phyloP scores from a whole-genome alignment of 2,329 filamentous ascomycete genomes.

The Botrytis porri region DNA sequence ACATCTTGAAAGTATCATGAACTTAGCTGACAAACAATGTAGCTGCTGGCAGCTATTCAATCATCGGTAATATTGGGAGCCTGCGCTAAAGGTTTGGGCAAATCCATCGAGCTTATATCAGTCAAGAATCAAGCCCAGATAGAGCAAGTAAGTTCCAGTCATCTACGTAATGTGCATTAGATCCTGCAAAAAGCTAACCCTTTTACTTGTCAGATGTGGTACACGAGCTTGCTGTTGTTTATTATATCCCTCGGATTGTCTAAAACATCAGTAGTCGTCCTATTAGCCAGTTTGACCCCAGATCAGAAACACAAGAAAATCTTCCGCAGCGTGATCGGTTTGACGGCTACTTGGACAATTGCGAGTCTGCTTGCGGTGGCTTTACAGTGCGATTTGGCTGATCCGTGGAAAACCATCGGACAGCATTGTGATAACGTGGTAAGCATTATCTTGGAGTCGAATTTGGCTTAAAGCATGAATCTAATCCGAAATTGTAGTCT shows the following conservation, averaged over 20 bases:
- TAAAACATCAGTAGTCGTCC: conserved; percentile 43
- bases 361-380: conserved; percentile 43
- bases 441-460: neutral
- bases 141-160: conserved; percentile 20
- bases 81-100: conserved; percentile 22
- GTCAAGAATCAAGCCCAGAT: conserved; percentile 14
- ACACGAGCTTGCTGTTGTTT: conserved; percentile 43
- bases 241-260: conserved; percentile 44
- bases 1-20: neutral
- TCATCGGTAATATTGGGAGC: conserved; percentile 21
- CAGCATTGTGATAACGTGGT: conserved; percentile 32
- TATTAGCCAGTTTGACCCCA: conserved; percentile 47
- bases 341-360: conserved; percentile 40
- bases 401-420: conserved; percentile 41
- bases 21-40: neutral
- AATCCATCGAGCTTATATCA: conserved; percentile 25
- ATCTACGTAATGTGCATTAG: neutral
- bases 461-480: neutral
- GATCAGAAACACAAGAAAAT: conserved; percentile 42
- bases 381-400: conserved; percentile 42
- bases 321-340: conserved; percentile 29
- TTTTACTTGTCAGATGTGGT: conserved; percentile 37
- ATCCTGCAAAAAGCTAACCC: neutral
- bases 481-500: conserved; percentile 31
- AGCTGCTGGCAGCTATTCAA: conserved; percentile 21